Base-by-base conservation (phyloP, 768 basidiomycete genomes). In the Rhodotorula toruloides region DNA sequence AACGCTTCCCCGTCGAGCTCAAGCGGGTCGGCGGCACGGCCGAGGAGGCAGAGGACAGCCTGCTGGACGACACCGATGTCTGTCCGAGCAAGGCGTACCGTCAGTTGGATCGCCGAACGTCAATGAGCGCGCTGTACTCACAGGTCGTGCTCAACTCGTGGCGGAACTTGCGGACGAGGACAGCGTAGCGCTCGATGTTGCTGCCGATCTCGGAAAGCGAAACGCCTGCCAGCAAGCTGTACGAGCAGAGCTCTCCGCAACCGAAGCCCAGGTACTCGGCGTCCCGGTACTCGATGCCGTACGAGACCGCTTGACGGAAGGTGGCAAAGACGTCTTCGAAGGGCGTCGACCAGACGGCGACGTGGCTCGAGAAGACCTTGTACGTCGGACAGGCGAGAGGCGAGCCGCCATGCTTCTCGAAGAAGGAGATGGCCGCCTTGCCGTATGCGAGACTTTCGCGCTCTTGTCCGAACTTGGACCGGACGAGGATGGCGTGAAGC, bases 151-250 rank as follows among this genome's bases (percentile, higher is more conserved):
- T 40, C 16, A 70, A 58, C 54, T 70, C 69, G 58, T 70, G 42
- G 13, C 69, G 64, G 52, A 65, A 70, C 43, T 70, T 65, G 39
- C 69, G 64, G 6, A 70, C 69, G 37, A 62, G 58, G 34, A 70
- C 60, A 3, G 61, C 60, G 61, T 63, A 70, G 3, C 64, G 69
- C 39, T 70, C 69, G 29, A 70, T 16, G 29, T 70, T 44, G 47
- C 17, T 52, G 12, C 60, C 61, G 21, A 70, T 47, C 16, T 65
- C 61, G 31, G 43, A 13, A 4, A 70, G 58, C 4, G 36, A 37
- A 8, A 63, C 57, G 31, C 69, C 60, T 0, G 50, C 49, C 5
- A 60, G 59, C 22, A 60, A 25, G 19, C 49, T 53, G 50, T 50
- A 57, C 39, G 39, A 32, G 48, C 68, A 66, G 7, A 59, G 46